Base-by-base conservation (phyloP, 768 basidiomycete species). In the Mycena olivaceomarginata region DNA sequence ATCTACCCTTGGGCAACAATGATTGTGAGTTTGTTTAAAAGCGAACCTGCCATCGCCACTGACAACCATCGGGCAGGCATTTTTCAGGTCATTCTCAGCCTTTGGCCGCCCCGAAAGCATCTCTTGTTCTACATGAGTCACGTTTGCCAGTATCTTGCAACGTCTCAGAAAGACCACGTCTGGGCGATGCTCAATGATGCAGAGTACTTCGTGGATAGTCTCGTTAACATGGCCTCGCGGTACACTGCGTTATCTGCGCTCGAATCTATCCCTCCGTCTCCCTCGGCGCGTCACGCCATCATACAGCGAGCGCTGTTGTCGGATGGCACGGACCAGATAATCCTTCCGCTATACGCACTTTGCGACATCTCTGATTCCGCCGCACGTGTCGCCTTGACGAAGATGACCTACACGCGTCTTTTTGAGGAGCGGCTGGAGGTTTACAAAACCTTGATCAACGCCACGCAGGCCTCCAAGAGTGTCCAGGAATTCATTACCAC, bases 401-500 rank as follows among this genome's bases (percentile, higher is more conserved):
- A 80, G 67, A 74, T 72, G 64, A 80, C 79, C 25, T 80, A 78
- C 77, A 75, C 69, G 46, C 77, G 79, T 60, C 74, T 80, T 31
- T 78, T 80, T 43, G 65, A 70, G 5, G 79, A 80, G 62, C 72
- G 79, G 64, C 45, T 66, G 31, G 46, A 45, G 73, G 76, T 77
- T 41, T 80, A 80, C 67, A 53, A 13, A 5, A 48, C 63, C 31
- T 64, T 80, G 63, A 75, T 80, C 25, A n/a, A n/a, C 22, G 74
- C 77, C 6, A 80, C 79, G 20, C 20, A 22, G 53, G 70, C 72
- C 48, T 66, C 73, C 7, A 43, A 67, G 41, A 75, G 73, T 57
- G 62, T 77, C 20, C 66, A 40, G 37, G 79, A 75, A 45, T 80
- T 62, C 41, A 76, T 80, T 25, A 41, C 51, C 18, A 80, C 79